Conservation (phyloP, 2,329 filamentous ascomycete genomes). For the Aspergillus arachidicola region DNA sequence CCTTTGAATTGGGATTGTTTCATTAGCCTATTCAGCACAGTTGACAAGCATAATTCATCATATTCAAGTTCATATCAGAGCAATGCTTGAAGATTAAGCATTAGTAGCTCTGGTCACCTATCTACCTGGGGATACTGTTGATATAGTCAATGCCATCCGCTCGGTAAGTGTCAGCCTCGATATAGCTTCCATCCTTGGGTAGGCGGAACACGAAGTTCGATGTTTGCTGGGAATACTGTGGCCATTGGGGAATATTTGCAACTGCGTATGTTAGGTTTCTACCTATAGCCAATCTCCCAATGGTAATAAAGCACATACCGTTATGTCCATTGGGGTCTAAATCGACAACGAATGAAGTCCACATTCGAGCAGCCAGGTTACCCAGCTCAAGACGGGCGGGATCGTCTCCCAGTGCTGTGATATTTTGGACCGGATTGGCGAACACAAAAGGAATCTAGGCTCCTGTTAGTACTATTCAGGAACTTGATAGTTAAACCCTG, state of each 20-base stretch:
- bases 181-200: conserved; percentile 27
- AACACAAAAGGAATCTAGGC: conserved; percentile 36
- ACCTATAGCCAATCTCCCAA: neutral
- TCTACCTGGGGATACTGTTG: conserved; percentile 29
- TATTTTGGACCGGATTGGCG: conserved; percentile 32
- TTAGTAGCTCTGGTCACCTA: neutral
- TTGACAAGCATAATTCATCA: neutral
- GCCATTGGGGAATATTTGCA: conserved; percentile 25
- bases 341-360: conserved; percentile 33
- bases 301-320: conserved; percentile 18
- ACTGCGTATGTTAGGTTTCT: conserved; percentile 18
- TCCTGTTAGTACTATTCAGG: neutral
- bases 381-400: conserved; percentile 28
- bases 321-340: conserved; percentile 33
- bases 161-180: conserved; percentile 31
- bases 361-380: conserved; percentile 35
- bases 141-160: conserved; percentile 30
- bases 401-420: conserved; percentile 30
- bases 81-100: neutral
- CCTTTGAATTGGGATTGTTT: neutral
- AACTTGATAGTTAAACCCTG: too few relatives aligned
- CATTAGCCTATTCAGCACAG: neutral
- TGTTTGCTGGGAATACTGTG: conserved; percentile 20
- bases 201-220: conserved; percentile 34
- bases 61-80: neutral